phyloP scores from a whole-genome alignment of 1,284 basidiomycete species.

The Microbotryomycetes sp. region DNA sequence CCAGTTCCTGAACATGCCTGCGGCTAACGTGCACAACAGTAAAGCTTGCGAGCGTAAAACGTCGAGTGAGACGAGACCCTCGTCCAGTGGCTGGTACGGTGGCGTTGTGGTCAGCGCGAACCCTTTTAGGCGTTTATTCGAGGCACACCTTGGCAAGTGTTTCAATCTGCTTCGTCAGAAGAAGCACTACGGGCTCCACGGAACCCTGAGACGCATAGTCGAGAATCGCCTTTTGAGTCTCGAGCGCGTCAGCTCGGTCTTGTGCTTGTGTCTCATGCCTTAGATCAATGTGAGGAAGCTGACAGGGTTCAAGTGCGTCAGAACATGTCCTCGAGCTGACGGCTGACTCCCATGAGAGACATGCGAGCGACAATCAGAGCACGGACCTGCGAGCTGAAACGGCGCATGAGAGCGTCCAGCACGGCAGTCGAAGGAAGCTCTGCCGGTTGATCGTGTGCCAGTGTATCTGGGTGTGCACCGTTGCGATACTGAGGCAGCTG shows the following conservation, averaged over 20 bases:
- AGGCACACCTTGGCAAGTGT: not conserved
- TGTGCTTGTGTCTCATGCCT: too few relatives aligned
- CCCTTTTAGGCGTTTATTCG: not conserved
- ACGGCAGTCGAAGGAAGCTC: not conserved
- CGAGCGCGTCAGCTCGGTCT: not conserved
- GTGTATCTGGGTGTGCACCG: too few relatives aligned
- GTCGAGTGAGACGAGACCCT: slow-evolving; percentile 7
- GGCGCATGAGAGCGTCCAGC: not conserved
- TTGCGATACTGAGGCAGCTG: too few relatives aligned
- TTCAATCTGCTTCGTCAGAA: too few relatives aligned
- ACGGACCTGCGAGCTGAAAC: not conserved
- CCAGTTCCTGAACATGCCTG: too few relatives aligned
- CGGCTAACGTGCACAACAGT: not conserved
- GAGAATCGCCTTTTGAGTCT: not conserved
- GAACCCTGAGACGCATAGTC: too few relatives aligned
- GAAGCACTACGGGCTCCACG: too few relatives aligned
- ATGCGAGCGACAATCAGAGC: too few relatives aligned
- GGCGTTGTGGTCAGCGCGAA: not conserved
- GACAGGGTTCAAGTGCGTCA: not conserved
- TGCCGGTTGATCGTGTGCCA: too few relatives aligned
- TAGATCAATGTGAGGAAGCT: not conserved
- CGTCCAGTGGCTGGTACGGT: not conserved
- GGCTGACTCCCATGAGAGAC: too few relatives aligned
- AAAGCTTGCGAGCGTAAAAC: slow-evolving; percentile 4
- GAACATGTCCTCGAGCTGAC: too few relatives aligned